A percentile compares a stretch with the other conserved stretches of the same genome.
These are phyloP conservation scores for Botrytis paeoniae DNA, from an alignment of 2,329 filamentous ascomycete species.

Conservation along the genomic window DNA sequence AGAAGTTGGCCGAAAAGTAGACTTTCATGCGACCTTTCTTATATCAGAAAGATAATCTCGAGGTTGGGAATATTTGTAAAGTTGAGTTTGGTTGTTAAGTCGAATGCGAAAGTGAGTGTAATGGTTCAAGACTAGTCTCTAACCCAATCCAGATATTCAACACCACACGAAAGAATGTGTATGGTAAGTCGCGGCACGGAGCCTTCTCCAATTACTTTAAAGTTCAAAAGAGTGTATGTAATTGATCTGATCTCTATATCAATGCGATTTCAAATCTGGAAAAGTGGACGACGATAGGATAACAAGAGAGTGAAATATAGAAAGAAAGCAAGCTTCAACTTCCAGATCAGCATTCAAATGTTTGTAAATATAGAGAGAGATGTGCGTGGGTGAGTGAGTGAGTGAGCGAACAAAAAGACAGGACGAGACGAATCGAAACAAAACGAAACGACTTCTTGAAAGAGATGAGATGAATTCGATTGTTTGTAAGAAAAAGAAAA, in stretches of 20 bases:
- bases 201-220: neutral
- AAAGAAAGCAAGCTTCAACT: neutral
- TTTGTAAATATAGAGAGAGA: neutral
- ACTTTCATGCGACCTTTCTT: neutral
- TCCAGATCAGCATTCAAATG: neutral
- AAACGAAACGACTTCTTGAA: neutral
- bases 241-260: neutral
- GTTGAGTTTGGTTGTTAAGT: neutral
- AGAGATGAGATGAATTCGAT: neutral
- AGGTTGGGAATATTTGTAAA: neutral
- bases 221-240: neutral
- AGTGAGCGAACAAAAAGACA: neutral
- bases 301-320: neutral
- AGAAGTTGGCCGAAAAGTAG: neutral
- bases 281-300: neutral
- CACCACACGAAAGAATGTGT: neutral
- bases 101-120: neutral
- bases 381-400: neutral
- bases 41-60: neutral
- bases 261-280: neutral
- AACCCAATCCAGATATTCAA: slow-evolving; percentile 1
- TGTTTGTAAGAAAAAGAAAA: slow-evolving; percentile 3
- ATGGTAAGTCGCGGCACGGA: neutral
- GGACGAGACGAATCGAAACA: neutral
- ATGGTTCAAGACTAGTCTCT: neutral